Evolutionary conservation across 306 rosid genomes (phyloP).

Genomic region (Fragaria ananassa): DNA sequence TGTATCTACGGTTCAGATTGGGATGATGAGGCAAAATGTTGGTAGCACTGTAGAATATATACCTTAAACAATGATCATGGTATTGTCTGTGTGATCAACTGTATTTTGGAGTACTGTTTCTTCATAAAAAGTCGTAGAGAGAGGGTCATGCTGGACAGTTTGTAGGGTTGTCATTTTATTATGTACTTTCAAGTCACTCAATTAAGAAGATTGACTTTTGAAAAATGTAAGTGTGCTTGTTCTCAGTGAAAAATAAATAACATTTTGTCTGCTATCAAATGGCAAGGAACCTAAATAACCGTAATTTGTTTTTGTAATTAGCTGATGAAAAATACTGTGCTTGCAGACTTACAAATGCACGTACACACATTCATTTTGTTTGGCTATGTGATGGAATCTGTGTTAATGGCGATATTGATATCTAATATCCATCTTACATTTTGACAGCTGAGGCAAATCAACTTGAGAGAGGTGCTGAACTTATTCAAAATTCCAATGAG

Average conservation of each 20-base stretch:
- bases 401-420: constrained; percentile 7
- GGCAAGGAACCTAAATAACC: constrained; percentile 6
- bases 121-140: neutral
- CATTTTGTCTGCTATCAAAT: neutral
- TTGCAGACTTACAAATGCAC: neutral
- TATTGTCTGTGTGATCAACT: neutral
- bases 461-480: constrained; percentile 47
- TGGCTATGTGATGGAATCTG: constrained; percentile 16
- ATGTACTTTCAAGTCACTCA: neutral
- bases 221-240: neutral
- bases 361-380: neutral
- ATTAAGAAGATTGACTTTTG: neutral
- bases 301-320: neutral
- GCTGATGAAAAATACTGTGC: neutral
- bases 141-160: neutral
- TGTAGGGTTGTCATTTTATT: neutral
- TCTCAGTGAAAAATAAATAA: neutral
- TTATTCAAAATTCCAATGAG: constrained; percentile 47
- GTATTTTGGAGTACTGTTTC: neutral
- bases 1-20: neutral
- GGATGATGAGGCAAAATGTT: neutral
- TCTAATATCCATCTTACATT: constrained; percentile 21
- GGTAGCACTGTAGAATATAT: neutral
- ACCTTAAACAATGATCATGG: neutral
- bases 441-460: constrained; percentile 52